Base-by-base conservation (phyloP, 2,329 filamentous ascomycete species). In the Cladosporium sphaerospermum region DNA sequence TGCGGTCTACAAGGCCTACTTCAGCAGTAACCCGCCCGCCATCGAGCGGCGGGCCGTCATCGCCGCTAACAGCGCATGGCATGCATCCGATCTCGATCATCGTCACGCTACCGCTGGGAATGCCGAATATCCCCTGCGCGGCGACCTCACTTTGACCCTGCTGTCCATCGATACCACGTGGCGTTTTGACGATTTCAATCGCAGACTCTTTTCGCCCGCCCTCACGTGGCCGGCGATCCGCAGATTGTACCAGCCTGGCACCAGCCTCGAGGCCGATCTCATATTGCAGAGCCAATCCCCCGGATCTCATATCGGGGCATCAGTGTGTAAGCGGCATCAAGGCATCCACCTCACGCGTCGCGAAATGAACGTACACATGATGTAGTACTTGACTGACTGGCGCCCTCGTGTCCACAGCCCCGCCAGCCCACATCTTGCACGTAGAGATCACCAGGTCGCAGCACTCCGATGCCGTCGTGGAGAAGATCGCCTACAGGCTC, bases 401-500 rank as follows among this genome's bases (percentile, higher is more conserved):
- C 9, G 32, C n/a, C 16, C 1, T n/a, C 19, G 10, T 49, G 4
- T 28, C 4, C 23, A 18, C 11, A 50, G 46, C 46, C 6, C 47
- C 40, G 34, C n/a, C 47, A 34, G 47, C 47, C n/a, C 40, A 50
- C 16, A 10, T 50, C 5, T 36, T 50, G 28, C 47, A 50, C n/a
- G 14, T 50, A 16, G 40, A 50, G 11, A 50, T 50, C 28, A 19
- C 16, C 5, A 34, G 47, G 16, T 18, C n/a, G 10, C 10, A 5
- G 18, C 3, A 28, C 7, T 36, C 39, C 5, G 31, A 36, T 23
- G 28, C 16, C 11, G 40, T 41, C 6, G 40, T 50, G 28, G 28
- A 23, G 10, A 11, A 43, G 4, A 36, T 50, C 9, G 39, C 47
- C 14, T 10, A 11, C n/a, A 32, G 9, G 9, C 28, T 50, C 7